Conservation (phyloP, 805 yeast genomes). For the Komagataella mondaviorum region DNA sequence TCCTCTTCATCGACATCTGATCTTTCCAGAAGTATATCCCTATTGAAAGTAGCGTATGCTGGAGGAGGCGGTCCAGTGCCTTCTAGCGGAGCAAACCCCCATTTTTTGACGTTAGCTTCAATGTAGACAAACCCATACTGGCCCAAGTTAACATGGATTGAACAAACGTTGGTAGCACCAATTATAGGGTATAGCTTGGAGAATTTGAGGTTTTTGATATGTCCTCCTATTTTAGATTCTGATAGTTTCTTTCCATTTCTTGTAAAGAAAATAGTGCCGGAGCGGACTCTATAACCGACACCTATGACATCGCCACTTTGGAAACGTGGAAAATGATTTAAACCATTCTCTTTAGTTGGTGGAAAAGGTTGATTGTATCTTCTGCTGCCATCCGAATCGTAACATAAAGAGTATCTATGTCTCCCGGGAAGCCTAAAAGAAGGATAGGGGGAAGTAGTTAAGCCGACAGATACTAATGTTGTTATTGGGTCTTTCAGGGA, state of each 20-base stretch:
- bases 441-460: conserved; percentile 84
- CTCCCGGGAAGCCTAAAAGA: conserved; percentile 88
- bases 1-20: conserved; percentile 43
- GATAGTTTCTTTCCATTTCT: conserved; percentile 83
- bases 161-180: conserved; percentile 74
- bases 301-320: conserved; percentile 89
- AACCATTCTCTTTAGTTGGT: conserved; percentile 24
- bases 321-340: conserved; percentile 39
- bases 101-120: conserved; percentile 86
- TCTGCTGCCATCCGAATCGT: conserved; percentile 75
- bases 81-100: conserved; percentile 89
- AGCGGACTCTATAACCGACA: conserved; percentile 69
- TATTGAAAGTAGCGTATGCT: conserved; percentile 67
- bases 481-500: conserved; percentile 45
- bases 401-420: conserved; percentile 73
- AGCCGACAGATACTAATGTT: conserved; percentile 58
- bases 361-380: conserved; percentile 69
- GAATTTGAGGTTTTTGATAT: conserved; percentile 55
- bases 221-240: conserved; percentile 75
- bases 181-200: conserved; percentile 74
- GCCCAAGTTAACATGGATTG: conserved; percentile 82
- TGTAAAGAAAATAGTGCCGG: conserved; percentile 86
- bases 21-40: conserved; percentile 62
- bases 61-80: conserved; percentile 93
- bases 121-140: conserved; percentile 81